phyloP scores from a whole-genome alignment of 1,284 basidiomycete genomes.

The Baeospora myosura region DNA sequence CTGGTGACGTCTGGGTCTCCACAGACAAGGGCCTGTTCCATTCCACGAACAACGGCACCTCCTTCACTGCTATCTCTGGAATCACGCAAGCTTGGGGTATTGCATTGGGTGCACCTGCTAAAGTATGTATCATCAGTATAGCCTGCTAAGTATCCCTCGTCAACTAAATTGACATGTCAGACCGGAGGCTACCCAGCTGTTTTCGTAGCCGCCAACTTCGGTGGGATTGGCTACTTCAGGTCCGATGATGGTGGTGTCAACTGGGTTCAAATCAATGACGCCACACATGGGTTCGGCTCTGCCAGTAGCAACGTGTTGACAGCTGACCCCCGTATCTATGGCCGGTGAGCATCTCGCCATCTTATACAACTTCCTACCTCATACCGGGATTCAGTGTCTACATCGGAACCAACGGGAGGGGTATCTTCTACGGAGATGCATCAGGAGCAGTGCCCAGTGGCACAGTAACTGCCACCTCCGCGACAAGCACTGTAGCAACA shows the following conservation, averaged over 20 bases:
- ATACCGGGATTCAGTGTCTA: slow-evolving; percentile 37
- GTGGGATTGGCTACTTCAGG: slow-evolving; percentile 44
- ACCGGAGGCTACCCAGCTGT: slow-evolving; percentile 47
- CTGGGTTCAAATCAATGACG: slow-evolving; percentile 60
- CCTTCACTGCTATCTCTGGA: slow-evolving; percentile 41
- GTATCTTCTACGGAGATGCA: slow-evolving; percentile 53
- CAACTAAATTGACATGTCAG: slow-evolving; percentile 4
- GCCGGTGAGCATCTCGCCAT: slow-evolving; percentile 31
- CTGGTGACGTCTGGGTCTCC: slow-evolving; percentile 58
- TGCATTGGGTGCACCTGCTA: slow-evolving; percentile 48
- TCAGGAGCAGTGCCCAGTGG: slow-evolving; percentile 31
- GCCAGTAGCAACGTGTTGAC: slow-evolving; percentile 41
- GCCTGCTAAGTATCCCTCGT: neutral
- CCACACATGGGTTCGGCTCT: slow-evolving; percentile 51
- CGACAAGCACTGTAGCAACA: slow-evolving; percentile 15
- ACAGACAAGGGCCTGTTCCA: slow-evolving; percentile 57
- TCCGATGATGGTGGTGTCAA: slow-evolving; percentile 51
- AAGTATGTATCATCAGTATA: slow-evolving; percentile 5
- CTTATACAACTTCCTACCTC: slow-evolving; percentile 7
- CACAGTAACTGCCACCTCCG: slow-evolving; percentile 16
- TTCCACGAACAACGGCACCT: slow-evolving; percentile 44
- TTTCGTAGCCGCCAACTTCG: slow-evolving; percentile 48
- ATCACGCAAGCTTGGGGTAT: slow-evolving; percentile 50
- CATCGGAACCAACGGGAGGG: slow-evolving; percentile 58
- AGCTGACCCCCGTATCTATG: slow-evolving; percentile 48